These are phyloP conservation scores for Chalara sp. DNA, from an alignment of 2,329 filamentous ascomycete species.

Conservation along the genomic window DNA sequence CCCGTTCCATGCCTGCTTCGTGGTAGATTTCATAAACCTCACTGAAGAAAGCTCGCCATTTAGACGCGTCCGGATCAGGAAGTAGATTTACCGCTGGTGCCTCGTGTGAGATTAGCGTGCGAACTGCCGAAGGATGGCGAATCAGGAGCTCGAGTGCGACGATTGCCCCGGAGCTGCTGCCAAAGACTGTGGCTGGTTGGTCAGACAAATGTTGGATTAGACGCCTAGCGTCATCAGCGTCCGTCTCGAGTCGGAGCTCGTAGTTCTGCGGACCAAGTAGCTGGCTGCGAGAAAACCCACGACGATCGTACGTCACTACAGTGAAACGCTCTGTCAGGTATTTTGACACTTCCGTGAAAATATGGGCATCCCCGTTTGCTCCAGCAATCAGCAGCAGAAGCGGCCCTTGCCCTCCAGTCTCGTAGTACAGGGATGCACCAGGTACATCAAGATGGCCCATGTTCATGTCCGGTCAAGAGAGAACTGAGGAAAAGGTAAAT, in stretches of 20 bases:
- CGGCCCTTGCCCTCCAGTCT: constrained; percentile 23
- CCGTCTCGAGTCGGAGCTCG: constrained; percentile 18
- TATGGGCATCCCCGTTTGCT: constrained; percentile 21
- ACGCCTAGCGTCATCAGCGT: constrained; percentile 25
- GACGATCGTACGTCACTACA: constrained; percentile 24
- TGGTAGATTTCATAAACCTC: constrained; percentile 5
- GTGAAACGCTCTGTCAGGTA: constrained; percentile 20
- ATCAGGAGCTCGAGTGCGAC: constrained; percentile 6
- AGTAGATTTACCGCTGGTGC: constrained; percentile 1
- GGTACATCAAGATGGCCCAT: constrained; percentile 12
- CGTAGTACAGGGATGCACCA: constrained; percentile 24
- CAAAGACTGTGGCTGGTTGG: constrained; percentile 8
- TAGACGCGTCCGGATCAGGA: background rate
- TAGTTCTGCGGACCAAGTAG: constrained; percentile 20
- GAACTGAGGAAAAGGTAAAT: background rate
- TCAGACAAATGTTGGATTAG: constrained; percentile 11
- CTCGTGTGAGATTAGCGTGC: constrained; percentile 3
- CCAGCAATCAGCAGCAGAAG: constrained; percentile 26
- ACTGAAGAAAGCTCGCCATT: background rate
- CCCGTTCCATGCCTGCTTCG: background rate
- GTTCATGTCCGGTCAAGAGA: background rate
- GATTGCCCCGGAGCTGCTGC: constrained; percentile 12
- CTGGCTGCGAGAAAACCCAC: constrained; percentile 17
- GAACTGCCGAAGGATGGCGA: constrained; percentile 4
- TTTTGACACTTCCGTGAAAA: constrained; percentile 19